Percentiles rank a stretch among this genome's conserved stretches.
Conservation (phyloP, 768 basidiomycete species). For the Daedalea quercina region DNA sequence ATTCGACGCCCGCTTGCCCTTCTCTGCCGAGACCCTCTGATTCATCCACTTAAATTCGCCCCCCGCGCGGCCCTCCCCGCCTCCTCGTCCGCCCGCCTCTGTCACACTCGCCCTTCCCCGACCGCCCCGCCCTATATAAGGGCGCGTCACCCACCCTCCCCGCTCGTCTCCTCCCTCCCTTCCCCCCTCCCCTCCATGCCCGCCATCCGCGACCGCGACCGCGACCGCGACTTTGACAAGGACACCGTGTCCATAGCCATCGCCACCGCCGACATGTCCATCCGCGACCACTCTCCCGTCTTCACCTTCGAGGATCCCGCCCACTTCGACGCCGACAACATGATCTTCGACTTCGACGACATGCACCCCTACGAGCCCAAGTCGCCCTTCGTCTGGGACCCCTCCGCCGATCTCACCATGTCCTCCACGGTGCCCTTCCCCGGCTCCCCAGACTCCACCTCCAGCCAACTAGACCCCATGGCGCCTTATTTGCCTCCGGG, state of each 20-base stretch:
- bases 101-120: constrained; percentile 16
- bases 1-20: constrained; percentile 25
- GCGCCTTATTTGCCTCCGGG: constrained; percentile 23
- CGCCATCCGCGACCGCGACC: constrained; percentile 29
- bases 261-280: constrained; percentile 21
- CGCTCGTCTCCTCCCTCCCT: constrained; percentile 20
- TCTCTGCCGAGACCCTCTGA: constrained; percentile 37
- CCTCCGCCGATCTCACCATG: constrained; percentile 33
- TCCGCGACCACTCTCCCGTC: constrained; percentile 22
- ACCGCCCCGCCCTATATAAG: constrained; percentile 34
- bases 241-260: constrained; percentile 18
- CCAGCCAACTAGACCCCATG: constrained; percentile 28
- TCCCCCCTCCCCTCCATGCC: constrained; percentile 34
- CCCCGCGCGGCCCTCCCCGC: constrained; percentile 13
- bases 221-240: constrained; percentile 31
- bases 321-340: constrained; percentile 40
- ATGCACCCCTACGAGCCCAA: constrained; percentile 19
- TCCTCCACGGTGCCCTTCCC: constrained; percentile 36
- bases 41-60: constrained; percentile 27
- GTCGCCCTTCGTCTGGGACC: constrained; percentile 28
- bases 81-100: constrained; percentile 17
- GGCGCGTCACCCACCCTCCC: constrained; percentile 19
- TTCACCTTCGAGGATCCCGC: constrained; percentile 20
- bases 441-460: constrained; percentile 32
- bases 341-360: constrained; percentile 61